A percentile compares a stretch with the other conserved stretches of the same genome.
Conservation (phyloP, 2,329 filamentous ascomycete genomes). For the Colletotrichum plurivorum region DNA sequence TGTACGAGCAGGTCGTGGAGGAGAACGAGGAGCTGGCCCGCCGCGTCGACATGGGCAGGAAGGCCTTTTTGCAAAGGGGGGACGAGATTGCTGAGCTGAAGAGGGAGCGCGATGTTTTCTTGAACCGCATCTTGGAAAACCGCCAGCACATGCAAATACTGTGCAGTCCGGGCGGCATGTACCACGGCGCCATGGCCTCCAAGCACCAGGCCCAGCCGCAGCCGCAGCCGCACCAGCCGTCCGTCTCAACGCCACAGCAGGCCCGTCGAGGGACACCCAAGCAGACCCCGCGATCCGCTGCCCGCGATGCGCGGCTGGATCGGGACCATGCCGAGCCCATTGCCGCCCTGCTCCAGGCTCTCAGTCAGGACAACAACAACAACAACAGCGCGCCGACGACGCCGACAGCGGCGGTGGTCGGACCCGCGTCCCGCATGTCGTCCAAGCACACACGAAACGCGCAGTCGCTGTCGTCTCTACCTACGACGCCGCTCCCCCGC, state of each 20-base stretch:
- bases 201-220: slow-evolving; percentile 52
- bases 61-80: slow-evolving; percentile 82
- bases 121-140: slow-evolving; percentile 90
- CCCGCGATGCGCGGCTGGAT: slow-evolving; percentile 56
- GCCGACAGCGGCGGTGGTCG: slow-evolving; percentile 65
- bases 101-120: slow-evolving; percentile 83
- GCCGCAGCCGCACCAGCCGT: slow-evolving; percentile 42
- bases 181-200: slow-evolving; percentile 74
- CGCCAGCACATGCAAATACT: slow-evolving; percentile 87
- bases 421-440: slow-evolving; percentile 61
- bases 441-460: slow-evolving; percentile 80
- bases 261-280: slow-evolving; percentile 62
- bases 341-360: slow-evolving; percentile 84
- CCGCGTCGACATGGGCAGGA: slow-evolving; percentile 81
- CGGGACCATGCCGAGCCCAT: slow-evolving; percentile 75
- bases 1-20: slow-evolving; percentile 76
- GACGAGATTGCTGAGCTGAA: slow-evolving; percentile 78
- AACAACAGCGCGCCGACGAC: slow-evolving; percentile 82
- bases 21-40: slow-evolving; percentile 76
- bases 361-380: slow-evolving; percentile 82
- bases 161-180: slow-evolving; percentile 80
- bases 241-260: slow-evolving; percentile 60
- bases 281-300: slow-evolving; percentile 62
- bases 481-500: slow-evolving; percentile 78
- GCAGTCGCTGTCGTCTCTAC: slow-evolving; percentile 88